These are phyloP conservation scores for Ogataea polymorpha DNA, from an alignment of 805 yeast genomes.

Conservation along the genomic window DNA sequence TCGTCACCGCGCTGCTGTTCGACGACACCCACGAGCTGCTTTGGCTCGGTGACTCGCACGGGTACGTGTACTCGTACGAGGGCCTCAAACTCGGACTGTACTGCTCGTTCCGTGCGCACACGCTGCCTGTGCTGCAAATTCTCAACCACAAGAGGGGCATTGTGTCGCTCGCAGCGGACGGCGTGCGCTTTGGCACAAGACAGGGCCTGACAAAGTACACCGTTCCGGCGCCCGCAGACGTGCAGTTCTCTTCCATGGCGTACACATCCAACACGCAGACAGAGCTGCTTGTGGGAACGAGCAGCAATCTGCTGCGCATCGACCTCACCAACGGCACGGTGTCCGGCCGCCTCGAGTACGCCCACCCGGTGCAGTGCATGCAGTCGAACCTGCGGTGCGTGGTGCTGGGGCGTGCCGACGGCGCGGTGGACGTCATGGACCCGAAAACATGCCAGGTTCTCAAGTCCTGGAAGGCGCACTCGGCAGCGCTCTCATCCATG, in stretches of 20 bases:
- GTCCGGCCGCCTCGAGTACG: slow-evolving; percentile 38
- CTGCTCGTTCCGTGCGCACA: slow-evolving; percentile 54
- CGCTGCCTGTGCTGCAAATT: slow-evolving; percentile 47
- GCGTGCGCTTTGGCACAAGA: slow-evolving; percentile 52
- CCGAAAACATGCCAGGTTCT: slow-evolving; percentile 45
- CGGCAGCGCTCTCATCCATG: slow-evolving; percentile 59
- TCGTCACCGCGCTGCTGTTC: slow-evolving; percentile 42
- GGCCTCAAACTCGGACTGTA: slow-evolving; percentile 53
- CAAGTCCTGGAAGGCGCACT: slow-evolving; percentile 56
- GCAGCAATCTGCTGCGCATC: slow-evolving; percentile 32
- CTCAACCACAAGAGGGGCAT: slow-evolving; percentile 57
- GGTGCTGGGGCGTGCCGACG: slow-evolving; percentile 57
- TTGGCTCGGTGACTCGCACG: slow-evolving; percentile 79
- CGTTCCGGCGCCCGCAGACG: slow-evolving; percentile 26
- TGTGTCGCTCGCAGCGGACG: slow-evolving; percentile 49
- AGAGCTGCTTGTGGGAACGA: slow-evolving; percentile 45
- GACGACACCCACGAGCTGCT: slow-evolving; percentile 73
- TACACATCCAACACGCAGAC: slow-evolving; percentile 40
- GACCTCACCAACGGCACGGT: slow-evolving; percentile 40
- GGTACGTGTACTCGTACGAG: slow-evolving; percentile 42
- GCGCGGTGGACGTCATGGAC: slow-evolving; percentile 63
- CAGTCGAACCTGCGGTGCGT: slow-evolving; percentile 51
- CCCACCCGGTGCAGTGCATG: slow-evolving; percentile 44
- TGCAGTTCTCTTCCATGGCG: slow-evolving; percentile 39
- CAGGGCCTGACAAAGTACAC: slow-evolving; percentile 49